Conservation (phyloP, 148 eudicot genomes). For the Mesembryanthemum crystallinum region DNA sequence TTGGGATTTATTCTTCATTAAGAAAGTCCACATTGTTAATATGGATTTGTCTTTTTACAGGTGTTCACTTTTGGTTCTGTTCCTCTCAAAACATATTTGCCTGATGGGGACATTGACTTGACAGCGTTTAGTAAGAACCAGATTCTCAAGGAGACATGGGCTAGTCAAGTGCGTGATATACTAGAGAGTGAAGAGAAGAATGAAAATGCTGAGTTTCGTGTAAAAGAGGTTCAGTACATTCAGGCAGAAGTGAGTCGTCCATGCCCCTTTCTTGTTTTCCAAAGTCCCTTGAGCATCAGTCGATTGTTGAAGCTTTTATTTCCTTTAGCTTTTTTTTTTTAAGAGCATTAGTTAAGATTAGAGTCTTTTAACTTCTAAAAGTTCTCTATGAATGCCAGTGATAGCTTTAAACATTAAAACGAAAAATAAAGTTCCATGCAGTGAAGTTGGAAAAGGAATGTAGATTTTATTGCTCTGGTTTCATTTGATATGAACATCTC, state of each 20-base stretch:
- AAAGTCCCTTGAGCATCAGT: background rate
- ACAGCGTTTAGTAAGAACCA: constrained; percentile 64
- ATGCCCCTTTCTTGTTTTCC: background rate
- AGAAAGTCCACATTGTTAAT: background rate
- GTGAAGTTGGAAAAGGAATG: background rate
- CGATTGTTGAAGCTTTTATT: background rate
- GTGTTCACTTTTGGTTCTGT: constrained; percentile 97
- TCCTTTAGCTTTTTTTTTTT: background rate
- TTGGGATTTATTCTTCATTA: background rate
- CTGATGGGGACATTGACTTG: constrained; percentile 96
- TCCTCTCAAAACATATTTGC: constrained; percentile 90
- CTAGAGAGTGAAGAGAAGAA: constrained; percentile 75
- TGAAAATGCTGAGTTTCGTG: constrained; percentile 85
- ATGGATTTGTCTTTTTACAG: constrained; percentile 32
- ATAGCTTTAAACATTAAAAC: background rate
- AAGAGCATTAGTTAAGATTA: background rate
- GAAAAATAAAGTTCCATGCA: background rate
- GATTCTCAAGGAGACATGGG: constrained; percentile 75
- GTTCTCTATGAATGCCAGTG: background rate
- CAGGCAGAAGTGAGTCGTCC: constrained; percentile 74
- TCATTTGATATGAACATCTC: background rate
- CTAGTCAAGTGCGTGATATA: constrained; percentile 69
- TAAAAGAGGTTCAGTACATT: constrained; percentile 93
- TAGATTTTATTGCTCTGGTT: background rate
- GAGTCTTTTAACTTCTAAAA: background rate